These are phyloP conservation scores for Ballota nigra DNA, from an alignment of 257 asterid genomes.

Conservation along the genomic window DNA sequence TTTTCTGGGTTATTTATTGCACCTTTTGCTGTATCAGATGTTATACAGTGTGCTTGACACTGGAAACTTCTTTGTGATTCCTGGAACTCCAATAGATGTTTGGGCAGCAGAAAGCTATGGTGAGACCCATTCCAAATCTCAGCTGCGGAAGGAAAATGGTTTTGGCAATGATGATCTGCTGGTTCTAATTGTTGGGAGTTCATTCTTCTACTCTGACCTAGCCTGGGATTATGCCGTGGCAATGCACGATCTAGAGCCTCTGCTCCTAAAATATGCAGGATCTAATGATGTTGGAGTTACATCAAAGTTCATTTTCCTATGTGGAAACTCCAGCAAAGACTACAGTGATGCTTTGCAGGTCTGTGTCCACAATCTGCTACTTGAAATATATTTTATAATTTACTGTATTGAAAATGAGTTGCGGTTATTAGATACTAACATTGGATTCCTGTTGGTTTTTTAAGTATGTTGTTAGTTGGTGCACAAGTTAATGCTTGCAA, in stretches of 20 bases:
- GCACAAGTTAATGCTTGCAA: conserved; percentile 13
- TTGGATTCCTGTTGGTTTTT: neutral
- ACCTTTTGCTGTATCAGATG: conserved; percentile 71
- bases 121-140: conserved; percentile 71
- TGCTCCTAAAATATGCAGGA: conserved; percentile 73
- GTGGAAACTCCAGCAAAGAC: conserved; percentile 79
- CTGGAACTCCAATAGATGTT: conserved; percentile 89
- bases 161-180: conserved; percentile 64
- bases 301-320: conserved; percentile 69
- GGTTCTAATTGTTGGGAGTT: conserved; percentile 89
- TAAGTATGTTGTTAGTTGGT: neutral
- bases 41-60: conserved; percentile 87
- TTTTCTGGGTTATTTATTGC: conserved; percentile 34
- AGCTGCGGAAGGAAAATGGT: conserved; percentile 71
- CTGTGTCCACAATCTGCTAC: conserved; percentile 11
- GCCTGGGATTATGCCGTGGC: conserved; percentile 82
- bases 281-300: conserved; percentile 42
- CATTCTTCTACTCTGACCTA: conserved; percentile 68
- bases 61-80: conserved; percentile 98
- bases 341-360: conserved; percentile 85
- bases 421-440: neutral
- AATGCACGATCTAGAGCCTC: conserved; percentile 71
- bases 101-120: conserved; percentile 94
- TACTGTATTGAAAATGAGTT: conserved; percentile 1
- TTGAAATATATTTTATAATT: neutral